Percentiles rank a stretch among this genome's conserved stretches.
phyloP scores from a whole-genome alignment of 352 stramenopile species.

The Globisporangium recalcitrans region DNA sequence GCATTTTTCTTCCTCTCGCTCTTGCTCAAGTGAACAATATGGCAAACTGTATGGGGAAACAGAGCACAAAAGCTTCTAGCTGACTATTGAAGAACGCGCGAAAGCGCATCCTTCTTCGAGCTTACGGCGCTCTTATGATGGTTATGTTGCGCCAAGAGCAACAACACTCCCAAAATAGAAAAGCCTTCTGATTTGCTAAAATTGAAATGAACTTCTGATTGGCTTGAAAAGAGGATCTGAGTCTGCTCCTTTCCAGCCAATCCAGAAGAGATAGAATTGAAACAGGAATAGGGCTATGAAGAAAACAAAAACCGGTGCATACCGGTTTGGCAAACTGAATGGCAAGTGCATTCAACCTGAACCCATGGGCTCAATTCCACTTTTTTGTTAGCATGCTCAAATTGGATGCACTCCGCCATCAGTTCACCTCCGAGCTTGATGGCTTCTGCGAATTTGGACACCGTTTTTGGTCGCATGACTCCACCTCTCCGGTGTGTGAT shows the following conservation, averaged over 20 bases:
- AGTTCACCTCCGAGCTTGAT: too few species aligned
- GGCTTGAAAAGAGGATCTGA: background rate
- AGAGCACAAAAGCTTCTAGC: background rate
- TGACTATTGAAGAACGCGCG: too few species aligned
- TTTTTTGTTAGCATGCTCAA: too few species aligned
- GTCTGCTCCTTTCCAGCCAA: background rate
- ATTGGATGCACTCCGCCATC: too few species aligned
- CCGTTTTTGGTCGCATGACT: too few species aligned
- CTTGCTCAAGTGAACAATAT: slow-evolving; percentile 1
- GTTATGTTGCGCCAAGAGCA: background rate
- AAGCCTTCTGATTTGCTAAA: background rate
- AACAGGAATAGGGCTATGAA: too few species aligned
- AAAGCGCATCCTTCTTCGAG: background rate
- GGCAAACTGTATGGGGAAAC: slow-evolving; percentile 9
- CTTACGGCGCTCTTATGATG: background rate
- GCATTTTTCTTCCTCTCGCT: slow-evolving; percentile 4
- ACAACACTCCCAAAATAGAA: background rate
- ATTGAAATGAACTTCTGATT: background rate
- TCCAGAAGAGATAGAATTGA: background rate
- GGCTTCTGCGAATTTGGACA: too few species aligned
- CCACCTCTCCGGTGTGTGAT: too few species aligned
- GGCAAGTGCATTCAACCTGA: too few species aligned
- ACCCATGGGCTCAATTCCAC: too few species aligned
- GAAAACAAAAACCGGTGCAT: too few species aligned
- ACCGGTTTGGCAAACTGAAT: too few species aligned